Conservation (phyloP, 208 protist genomes). For the Acanthamoeba rhysodes region DNA sequence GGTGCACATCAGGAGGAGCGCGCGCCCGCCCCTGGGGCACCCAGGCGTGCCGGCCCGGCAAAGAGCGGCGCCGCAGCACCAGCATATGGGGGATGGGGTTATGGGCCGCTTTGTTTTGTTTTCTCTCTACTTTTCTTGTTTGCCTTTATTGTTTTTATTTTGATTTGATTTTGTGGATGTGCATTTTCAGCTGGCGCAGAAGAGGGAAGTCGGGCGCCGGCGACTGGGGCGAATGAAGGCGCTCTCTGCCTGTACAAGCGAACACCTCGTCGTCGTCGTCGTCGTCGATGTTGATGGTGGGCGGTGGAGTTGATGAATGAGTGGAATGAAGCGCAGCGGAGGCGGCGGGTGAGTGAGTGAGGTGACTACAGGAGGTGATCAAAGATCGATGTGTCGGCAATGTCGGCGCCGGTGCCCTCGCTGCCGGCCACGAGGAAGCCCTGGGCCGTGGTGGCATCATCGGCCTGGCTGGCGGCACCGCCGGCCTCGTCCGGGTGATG, state of each 20-base stretch:
- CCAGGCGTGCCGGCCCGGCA: no score
- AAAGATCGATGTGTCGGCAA: neutral
- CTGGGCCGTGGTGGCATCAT: neutral
- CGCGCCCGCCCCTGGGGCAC: no score
- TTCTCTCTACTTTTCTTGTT: neutral
- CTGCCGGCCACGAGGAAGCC: neutral
- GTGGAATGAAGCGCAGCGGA: neutral
- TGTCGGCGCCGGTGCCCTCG: neutral
- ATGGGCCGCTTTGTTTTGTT: neutral
- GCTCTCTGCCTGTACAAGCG: neutral
- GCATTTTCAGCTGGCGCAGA: neutral
- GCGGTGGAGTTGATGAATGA: neutral
- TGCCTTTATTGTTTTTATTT: neutral
- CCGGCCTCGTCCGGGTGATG: neutral
- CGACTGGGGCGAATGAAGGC: neutral
- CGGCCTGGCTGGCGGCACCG: neutral
- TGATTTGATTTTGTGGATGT: neutral
- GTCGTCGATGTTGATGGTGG: no score
- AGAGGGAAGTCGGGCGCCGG: no score
- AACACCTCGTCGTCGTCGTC: no score
- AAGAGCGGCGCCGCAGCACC: no score
- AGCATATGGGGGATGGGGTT: no score
- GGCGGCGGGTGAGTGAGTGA: neutral
- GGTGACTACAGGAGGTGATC: neutral
- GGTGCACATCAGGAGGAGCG: no score